Percentiles rank a stretch among this genome's conserved stretches.
phyloP scores from a whole-genome alignment of 1,284 basidiomycete genomes.

The Microstroma glucosiphilum region DNA sequence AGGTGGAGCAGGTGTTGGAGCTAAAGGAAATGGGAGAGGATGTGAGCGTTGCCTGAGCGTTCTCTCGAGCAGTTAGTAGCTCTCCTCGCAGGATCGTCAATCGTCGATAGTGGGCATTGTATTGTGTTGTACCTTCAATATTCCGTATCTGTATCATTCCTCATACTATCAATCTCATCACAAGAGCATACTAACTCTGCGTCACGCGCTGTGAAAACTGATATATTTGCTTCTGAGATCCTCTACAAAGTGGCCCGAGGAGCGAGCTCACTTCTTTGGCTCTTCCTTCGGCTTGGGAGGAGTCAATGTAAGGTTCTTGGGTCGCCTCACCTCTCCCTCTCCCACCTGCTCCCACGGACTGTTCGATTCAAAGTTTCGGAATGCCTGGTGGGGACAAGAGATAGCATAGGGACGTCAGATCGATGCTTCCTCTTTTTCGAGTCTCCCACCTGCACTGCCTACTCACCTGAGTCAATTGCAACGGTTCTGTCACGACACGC shows the following conservation, averaged over 20 bases:
- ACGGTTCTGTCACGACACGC: slow-evolving; percentile 93
- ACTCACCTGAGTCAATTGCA: slow-evolving; percentile 67
- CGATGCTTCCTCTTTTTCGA: slow-evolving; percentile 7
- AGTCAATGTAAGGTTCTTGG: slow-evolving; percentile 52
- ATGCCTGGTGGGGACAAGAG: neutral
- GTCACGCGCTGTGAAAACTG: too few relatives aligned
- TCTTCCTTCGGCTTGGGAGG: slow-evolving; percentile 52
- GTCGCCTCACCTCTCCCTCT: slow-evolving; percentile 66
- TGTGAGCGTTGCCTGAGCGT: neutral
- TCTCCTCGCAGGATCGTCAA: too few relatives aligned
- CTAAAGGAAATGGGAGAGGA: slow-evolving; percentile 19
- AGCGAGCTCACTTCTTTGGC: slow-evolving; percentile 36
- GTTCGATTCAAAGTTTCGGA: slow-evolving; percentile 2
- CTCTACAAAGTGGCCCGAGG: neutral
- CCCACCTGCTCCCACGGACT: slow-evolving; percentile 93
- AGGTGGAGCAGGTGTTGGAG: slow-evolving; percentile 29
- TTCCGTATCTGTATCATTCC: too few relatives aligned
- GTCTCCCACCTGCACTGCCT: slow-evolving; percentile 95
- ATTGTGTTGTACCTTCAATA: too few relatives aligned
- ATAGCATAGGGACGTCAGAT: neutral
- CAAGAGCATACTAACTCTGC: too few relatives aligned
- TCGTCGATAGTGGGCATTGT: too few relatives aligned
- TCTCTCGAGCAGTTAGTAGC: too few relatives aligned
- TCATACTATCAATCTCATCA: too few relatives aligned
- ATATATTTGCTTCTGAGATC: too few relatives aligned